A percentile compares a stretch with the other conserved stretches of the same genome.
Conservation (phyloP, 257 asterid species). For the Verbena officinalis region DNA sequence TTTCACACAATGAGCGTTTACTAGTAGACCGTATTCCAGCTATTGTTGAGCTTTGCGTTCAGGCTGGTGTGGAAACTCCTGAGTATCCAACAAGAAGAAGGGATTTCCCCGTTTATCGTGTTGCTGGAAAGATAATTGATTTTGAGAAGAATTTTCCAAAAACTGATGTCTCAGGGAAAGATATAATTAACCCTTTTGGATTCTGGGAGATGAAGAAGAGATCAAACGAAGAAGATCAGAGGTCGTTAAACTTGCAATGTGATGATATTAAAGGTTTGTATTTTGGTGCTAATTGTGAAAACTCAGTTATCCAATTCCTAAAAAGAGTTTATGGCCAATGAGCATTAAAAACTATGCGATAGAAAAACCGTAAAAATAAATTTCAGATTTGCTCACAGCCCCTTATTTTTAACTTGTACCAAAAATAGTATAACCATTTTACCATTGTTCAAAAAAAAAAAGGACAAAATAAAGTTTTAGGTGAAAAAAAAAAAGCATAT, state of each 20-base stretch:
- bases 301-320: too few relatives aligned
- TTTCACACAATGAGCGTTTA: slow-evolving; percentile 69
- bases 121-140: slow-evolving; percentile 69
- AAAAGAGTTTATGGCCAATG: too few relatives aligned
- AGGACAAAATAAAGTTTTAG: too few relatives aligned
- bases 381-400: too few relatives aligned
- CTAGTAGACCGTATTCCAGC: slow-evolving; percentile 76
- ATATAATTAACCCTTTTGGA: slow-evolving; percentile 37
- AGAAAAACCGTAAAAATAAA: too few relatives aligned
- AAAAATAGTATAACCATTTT: too few relatives aligned
- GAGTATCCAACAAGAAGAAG: slow-evolving; percentile 69
- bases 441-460: too few relatives aligned
- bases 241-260: slow-evolving; percentile 29
- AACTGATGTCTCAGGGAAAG: slow-evolving; percentile 34
- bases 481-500: too few relatives aligned
- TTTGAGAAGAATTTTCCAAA: slow-evolving; percentile 74
- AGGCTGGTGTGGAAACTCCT: slow-evolving; percentile 70
- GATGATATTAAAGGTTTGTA: slow-evolving; percentile 51
- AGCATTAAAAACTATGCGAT: too few relatives aligned
- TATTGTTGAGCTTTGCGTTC: slow-evolving; percentile 70
- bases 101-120: slow-evolving; percentile 56
- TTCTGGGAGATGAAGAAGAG: slow-evolving; percentile 46
- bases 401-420: too few relatives aligned
- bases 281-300: slow-evolving; percentile 20
- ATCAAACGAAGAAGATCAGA: slow-evolving; percentile 20